Evolutionary conservation across 2,329 filamentous ascomycete genomes (phyloP), one percentile per base, ranked within the genome.

Genomic region (Colletotrichum echinochloae): DNA sequence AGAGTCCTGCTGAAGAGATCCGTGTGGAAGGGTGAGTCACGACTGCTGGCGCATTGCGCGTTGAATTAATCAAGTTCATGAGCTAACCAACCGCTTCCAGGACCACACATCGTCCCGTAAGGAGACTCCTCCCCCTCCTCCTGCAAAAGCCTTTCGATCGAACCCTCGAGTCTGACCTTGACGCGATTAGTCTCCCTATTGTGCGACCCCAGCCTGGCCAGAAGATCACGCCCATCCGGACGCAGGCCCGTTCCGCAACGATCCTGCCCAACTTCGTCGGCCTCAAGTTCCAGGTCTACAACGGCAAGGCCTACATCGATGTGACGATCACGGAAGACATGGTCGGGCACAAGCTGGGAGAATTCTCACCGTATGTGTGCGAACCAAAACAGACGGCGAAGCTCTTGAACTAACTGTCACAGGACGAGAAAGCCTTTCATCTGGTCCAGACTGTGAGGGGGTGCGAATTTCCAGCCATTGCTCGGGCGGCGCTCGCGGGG

Each of bases 241-340:
- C 95, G 20, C 93, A 95, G 80, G 94, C 94, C 46, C 93, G 95
- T 74, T 89, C 92, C 66, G 95, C 95, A 39, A 97, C 94, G 7
- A 96, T 98, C 76, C 87, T 97, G 66, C 95, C 95, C 73, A 97
- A 93, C 82, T 97, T 97, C 79, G 94, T 98, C 64, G 94, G 94
- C 18, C 84, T 97, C 76, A 91, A 90, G 79, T 98, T 98, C 81
- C 92, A 95, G 81, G 89, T 98, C 70, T 92, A 98, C 84, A 97
- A 97, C 80, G 95, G 95, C 77, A 97, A 96, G 84, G 88, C 88
- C 39, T 97, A 97, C 81, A 84, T 91, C 76, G 93, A 96, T 75
- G 87, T 97, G 65, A 87, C 86, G 74, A 92, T 98, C 73, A 97
- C 94, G 20, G 95, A 97, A 80, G 93, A 97, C 78, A 98, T 98